Evolutionary conservation across 257 asterid genomes (phyloP).

Genomic region (Gentiana dahurica): DNA sequence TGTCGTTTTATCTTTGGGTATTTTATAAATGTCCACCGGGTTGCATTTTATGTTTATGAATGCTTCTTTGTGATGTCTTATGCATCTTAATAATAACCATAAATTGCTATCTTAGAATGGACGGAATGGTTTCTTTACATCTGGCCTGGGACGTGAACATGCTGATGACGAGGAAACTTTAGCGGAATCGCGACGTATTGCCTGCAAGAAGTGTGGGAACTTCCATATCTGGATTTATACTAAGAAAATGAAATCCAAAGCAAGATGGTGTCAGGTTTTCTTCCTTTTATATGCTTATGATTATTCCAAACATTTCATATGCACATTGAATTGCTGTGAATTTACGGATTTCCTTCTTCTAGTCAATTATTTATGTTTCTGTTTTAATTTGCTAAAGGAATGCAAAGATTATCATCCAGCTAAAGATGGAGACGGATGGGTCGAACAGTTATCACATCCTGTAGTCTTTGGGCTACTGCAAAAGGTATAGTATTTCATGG

Average conservation of each 20-base stretch:
- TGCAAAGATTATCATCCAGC: slow-evolving; percentile 91
- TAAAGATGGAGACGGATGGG: slow-evolving; percentile 99
- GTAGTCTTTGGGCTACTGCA: slow-evolving; percentile 72
- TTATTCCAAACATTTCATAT: not conserved
- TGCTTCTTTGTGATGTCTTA: not conserved
- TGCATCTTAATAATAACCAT: slow-evolving; percentile 12
- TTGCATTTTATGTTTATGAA: too few relatives aligned
- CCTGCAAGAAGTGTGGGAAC: slow-evolving; percentile 82
- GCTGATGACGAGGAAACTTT: slow-evolving; percentile 40
- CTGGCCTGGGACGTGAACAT: slow-evolving; percentile 42
- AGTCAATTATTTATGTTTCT: slow-evolving; percentile 9
- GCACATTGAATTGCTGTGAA: too few relatives aligned
- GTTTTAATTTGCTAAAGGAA: slow-evolving; percentile 39
- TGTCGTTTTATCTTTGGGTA: too few relatives aligned
- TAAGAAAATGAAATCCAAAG: slow-evolving; percentile 65
- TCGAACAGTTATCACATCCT: slow-evolving; percentile 83
- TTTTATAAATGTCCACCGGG: too few relatives aligned
- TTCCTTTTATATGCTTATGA: slow-evolving; percentile 4
- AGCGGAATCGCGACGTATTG: slow-evolving; percentile 58
- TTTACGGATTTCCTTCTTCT: not conserved
- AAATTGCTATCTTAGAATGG: slow-evolving; percentile 38
- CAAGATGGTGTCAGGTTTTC: slow-evolving; percentile 98
- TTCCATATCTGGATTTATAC: slow-evolving; percentile 72
- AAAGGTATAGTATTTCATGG: slow-evolving; percentile 35
- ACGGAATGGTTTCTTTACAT: slow-evolving; percentile 42